Conservation (phyloP, 192 early-diverging fungal species). For the Podochytrium sp. region DNA sequence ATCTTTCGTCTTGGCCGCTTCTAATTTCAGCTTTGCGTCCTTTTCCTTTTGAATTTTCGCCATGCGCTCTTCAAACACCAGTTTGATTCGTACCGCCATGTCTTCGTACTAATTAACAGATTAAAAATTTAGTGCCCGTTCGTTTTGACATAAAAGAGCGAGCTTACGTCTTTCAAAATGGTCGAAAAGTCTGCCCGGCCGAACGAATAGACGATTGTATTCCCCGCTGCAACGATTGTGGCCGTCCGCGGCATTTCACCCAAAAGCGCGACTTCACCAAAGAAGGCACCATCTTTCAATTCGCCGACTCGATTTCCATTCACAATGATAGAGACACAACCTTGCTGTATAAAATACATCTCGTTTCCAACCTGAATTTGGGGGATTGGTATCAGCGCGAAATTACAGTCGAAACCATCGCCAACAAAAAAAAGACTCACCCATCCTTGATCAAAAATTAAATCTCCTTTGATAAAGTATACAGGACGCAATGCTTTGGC, state of each 20-base stretch:
- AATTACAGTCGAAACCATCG: neutral
- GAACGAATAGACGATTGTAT: slow-evolving; percentile 43
- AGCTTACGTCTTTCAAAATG: slow-evolving; percentile 39
- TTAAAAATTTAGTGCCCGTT: neutral
- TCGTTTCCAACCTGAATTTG: slow-evolving; percentile 47
- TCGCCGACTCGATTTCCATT: slow-evolving; percentile 40
- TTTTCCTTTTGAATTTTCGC: slow-evolving; percentile 47
- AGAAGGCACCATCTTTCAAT: slow-evolving; percentile 44
- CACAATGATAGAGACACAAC: slow-evolving; percentile 49
- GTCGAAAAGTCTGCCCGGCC: slow-evolving; percentile 36
- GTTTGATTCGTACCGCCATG: slow-evolving; percentile 40
- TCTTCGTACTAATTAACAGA: slow-evolving; percentile 35
- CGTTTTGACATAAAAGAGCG: no score
- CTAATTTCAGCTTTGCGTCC: slow-evolving; percentile 32
- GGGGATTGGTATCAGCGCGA: neutral
- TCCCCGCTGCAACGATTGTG: slow-evolving; percentile 38
- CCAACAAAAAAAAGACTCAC: slow-evolving; percentile 17
- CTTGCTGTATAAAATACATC: slow-evolving; percentile 58
- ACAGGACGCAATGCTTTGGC: slow-evolving; percentile 42
- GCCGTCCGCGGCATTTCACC: slow-evolving; percentile 49
- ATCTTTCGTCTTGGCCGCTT: slow-evolving; percentile 29
- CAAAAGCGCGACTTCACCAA: slow-evolving; percentile 55
- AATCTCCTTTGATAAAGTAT: slow-evolving; percentile 50
- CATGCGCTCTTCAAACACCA: slow-evolving; percentile 53
- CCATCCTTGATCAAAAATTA: slow-evolving; percentile 52